Evolutionary conservation across 2,329 filamentous ascomycete species (phyloP).

Genomic region (Emergomyces orientalis): DNA sequence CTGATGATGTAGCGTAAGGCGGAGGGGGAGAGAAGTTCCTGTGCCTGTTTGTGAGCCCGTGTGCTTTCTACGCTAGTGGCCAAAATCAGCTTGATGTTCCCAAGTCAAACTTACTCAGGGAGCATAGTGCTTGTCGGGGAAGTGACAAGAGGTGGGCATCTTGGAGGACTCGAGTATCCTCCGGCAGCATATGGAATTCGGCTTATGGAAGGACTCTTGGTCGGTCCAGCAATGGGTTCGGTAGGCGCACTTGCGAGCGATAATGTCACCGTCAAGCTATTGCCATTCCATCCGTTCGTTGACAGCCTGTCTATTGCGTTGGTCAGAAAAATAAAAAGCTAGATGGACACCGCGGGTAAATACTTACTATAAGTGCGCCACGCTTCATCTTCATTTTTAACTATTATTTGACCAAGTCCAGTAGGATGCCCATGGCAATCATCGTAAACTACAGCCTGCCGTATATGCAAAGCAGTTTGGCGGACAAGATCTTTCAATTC

Average conservation of each 20-base stretch:
- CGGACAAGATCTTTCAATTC: constrained; percentile 38
- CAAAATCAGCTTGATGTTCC: neutral
- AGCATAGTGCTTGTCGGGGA: constrained; percentile 29
- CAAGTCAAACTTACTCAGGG: constrained; percentile 26
- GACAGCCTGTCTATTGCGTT: constrained; percentile 30
- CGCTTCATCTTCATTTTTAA: constrained; percentile 38
- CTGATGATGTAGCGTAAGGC: constrained; percentile 13
- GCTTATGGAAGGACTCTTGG: constrained; percentile 28
- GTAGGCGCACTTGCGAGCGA: constrained; percentile 34
- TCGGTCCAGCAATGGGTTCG: constrained; percentile 35
- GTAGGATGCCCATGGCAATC: constrained; percentile 35
- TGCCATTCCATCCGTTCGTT: constrained; percentile 36
- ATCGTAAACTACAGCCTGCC: constrained; percentile 38
- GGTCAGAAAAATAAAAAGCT: neutral
- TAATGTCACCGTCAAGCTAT: constrained; percentile 35
- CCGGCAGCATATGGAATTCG: constrained; percentile 21
- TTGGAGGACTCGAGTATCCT: constrained; percentile 27
- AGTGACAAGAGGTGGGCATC: constrained; percentile 21
- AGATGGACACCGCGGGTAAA: neutral
- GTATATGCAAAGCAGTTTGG: constrained; percentile 36
- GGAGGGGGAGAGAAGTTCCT: constrained; percentile 14
- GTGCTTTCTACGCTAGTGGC: constrained; percentile 4
- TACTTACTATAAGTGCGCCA: constrained; percentile 35
- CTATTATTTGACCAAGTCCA: constrained; percentile 36
- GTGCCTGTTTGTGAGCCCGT: constrained; percentile 6